Evolutionary conservation across 352 stramenopile genomes (phyloP).

Genomic region (Pythium chondricola): DNA sequence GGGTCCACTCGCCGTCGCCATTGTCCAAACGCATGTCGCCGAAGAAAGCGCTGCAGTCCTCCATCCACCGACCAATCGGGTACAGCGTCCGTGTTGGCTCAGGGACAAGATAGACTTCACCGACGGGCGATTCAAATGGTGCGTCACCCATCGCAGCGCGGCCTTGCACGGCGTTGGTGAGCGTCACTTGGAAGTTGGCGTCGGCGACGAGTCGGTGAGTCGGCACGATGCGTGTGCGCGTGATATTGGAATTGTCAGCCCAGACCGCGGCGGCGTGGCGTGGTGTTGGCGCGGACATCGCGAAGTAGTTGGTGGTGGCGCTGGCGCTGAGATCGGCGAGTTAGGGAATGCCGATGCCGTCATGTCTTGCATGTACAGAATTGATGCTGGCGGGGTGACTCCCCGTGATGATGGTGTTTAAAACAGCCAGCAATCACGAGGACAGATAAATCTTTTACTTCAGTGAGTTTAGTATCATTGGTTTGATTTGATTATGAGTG

Average conservation of each 20-base stretch:
- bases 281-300: background rate
- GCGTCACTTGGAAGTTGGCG: conserved; percentile 11
- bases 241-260: conserved; percentile 25
- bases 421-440: no score
- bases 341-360: background rate
- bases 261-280: conserved; percentile 17
- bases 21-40: conserved; percentile 18
- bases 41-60: conserved; percentile 13
- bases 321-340: background rate
- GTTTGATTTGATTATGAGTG: no score
- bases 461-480: no score
- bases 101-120: conserved; percentile 13
- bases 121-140: conserved; percentile 18
- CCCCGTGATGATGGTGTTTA: no score
- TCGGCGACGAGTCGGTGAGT: background rate
- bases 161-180: conserved; percentile 22
- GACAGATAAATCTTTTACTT: no score
- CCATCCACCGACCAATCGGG: conserved; percentile 17
- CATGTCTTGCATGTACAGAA: no score
- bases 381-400: no score
- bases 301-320: background rate
- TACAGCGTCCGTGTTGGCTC: background rate
- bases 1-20: conserved; percentile 10
- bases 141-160: conserved; percentile 19
- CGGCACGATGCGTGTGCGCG: conserved; percentile 22